A percentile compares a stretch with the other conserved stretches of the same genome.
These are phyloP conservation scores for Marasmius fiardii DNA, from an alignment of 1,284 basidiomycete species.

Conservation along the genomic window DNA sequence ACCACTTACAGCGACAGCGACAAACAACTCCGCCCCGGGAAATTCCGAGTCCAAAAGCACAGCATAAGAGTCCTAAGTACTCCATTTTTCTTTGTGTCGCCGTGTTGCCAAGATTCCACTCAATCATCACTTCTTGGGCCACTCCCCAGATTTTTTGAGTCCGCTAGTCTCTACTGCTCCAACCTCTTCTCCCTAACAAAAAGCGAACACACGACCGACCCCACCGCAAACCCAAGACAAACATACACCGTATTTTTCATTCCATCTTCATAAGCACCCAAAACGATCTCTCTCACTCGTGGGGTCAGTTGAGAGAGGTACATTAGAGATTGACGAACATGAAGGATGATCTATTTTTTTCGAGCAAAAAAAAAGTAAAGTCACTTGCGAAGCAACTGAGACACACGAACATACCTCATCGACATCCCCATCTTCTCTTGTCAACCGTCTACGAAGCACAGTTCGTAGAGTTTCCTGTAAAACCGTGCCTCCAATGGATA, in stretches of 20 bases:
- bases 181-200: conserved; percentile 53
- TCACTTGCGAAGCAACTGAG: too few relatives aligned
- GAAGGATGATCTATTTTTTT: conserved; percentile 42
- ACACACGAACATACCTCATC: background rate
- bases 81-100: too few relatives aligned
- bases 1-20: too few relatives aligned
- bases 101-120: too few relatives aligned
- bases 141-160: too few relatives aligned
- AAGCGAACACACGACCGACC: conserved; percentile 37
- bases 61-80: too few relatives aligned
- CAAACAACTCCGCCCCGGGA: too few relatives aligned
- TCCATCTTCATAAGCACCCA: conserved; percentile 44
- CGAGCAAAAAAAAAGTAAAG: background rate
- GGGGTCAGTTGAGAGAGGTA: conserved; percentile 50
- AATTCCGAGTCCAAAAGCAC: too few relatives aligned
- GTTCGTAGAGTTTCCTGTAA: conserved; percentile 47
- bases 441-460: conserved; percentile 35
- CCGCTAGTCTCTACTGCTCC: too few relatives aligned
- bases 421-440: conserved; percentile 7
- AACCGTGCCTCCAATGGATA: conserved; percentile 53
- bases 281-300: conserved; percentile 37
- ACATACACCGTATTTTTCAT: conserved; percentile 46
- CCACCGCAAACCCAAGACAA: conserved; percentile 33
- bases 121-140: too few relatives aligned
- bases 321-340: conserved; percentile 51